Evolutionary conservation across 768 basidiomycete species (phyloP), one percentile per base, ranked within the genome.

Genomic region (Rhizopogon rudus): DNA sequence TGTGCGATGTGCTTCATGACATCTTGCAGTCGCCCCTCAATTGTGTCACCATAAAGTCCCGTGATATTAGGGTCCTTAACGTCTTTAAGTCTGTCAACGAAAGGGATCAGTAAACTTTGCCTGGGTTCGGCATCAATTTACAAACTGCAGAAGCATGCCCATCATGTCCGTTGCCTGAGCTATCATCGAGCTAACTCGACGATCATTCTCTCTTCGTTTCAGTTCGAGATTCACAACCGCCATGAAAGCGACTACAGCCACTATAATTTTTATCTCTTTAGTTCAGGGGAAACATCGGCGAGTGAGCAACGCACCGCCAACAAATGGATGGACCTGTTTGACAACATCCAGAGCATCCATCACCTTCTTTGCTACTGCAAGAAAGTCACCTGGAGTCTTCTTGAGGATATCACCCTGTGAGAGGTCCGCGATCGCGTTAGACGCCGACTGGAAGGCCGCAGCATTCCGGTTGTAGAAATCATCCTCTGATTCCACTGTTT

Each of bases 91-190:
- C 74, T 75, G 20, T n/a, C 46, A 35, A 7, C 1, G 33, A 22
- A 16, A 13, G 3, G 1, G 20, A 20, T 48, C 20, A 48, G 17
- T 4, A 8, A 48, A 4, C 5, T 7, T 35, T 8, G 2, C 31
- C 7, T 12, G 1, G 20, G 31, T 9, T 7, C 8, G 14, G 10
- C 12, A 2, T 35, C 33, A 1, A 1, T 4, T 16, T 8, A 62
- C 77, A 8, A 51, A 77, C 79, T 79, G 73, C 14, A 79, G 68
- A 17, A 82, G 71, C 2, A 69, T 69, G 13, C 62, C 53, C 74
- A 82, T 78, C 70, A 78, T 73, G 41, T 80, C 72, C 55, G 71
- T 72, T 79, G 83, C 83, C 57, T 79, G 74, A 8, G 76, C 62
- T 39, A 77, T 77, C 6, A 83, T 67, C 3, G 71, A 66, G 2